Base-by-base conservation (phyloP, 2,329 filamentous ascomycete species). In the Mollisiaceae sp. region DNA sequence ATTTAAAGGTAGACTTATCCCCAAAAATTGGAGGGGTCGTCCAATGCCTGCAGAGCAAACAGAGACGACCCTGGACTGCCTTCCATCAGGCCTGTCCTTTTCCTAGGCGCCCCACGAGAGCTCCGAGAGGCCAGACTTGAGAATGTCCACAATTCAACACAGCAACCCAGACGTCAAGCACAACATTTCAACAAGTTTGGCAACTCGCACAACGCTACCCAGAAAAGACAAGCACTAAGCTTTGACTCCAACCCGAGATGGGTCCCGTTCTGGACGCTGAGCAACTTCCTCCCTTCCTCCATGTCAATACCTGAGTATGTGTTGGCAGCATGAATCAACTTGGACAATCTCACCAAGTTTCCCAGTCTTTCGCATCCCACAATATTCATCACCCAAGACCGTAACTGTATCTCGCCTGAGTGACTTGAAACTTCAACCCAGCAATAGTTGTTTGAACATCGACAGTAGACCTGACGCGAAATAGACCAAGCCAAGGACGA, bases 201-300 rank as follows among this genome's bases (percentile, higher is more conserved):
- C 67, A 72, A 62, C 64, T 41, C 24, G 62, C 45, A 62, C 59
- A 62, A 64, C 66, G 69, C 69, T 68, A 70, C 70, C 70, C 71
- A 71, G 66, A 65, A 67, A 70, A 75, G 92, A 94, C 91, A 94
- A 94, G 92, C 86, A 84, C 92, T 82, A 93, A 89, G 83, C 92
- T 93, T 93, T 96, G 92, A 96, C 89, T 82, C 91, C 91, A 93
- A 93, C 91, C 86, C 89, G 77, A 87, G 91, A 93, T 92, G 93
- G 91, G 91, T 93, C 92, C 92, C 84, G 80, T 79, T 68, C 69
- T 70, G 63, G 70, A 73, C 69, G 66, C 58, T 59, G 59, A 58
- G 58, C 59, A 67, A 67, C 58, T 65, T 68, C 67, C 64, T 67
- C 35, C 62, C 65, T 58, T 59, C 65, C 41, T 55, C 47, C 32